phyloP scores from a whole-genome alignment of 768 basidiomycete genomes.

The Fibroporia radiculosa region DNA sequence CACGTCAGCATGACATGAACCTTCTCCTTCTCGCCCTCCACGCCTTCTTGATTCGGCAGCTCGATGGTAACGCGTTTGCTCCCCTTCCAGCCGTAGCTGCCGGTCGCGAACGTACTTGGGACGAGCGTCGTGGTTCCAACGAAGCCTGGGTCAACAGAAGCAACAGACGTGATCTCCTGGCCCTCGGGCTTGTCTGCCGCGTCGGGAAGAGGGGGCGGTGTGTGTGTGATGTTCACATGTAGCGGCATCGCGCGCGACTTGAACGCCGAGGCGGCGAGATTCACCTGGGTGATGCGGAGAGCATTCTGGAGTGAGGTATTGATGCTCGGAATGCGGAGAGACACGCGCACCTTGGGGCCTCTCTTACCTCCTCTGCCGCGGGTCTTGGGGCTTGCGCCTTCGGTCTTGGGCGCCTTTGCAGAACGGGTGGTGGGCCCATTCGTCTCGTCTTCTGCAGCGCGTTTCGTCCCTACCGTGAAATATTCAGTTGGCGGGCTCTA shows the following conservation, averaged over 20 bases:
- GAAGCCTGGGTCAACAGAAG: conserved; percentile 48
- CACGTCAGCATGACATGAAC: conserved; percentile 72
- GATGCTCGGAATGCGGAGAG: neutral
- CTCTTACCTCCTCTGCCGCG: conserved; percentile 31
- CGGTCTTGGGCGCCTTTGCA: conserved; percentile 34
- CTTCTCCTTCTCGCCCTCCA: conserved; percentile 46
- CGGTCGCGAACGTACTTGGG: conserved; percentile 59
- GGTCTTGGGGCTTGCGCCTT: conserved; percentile 23
- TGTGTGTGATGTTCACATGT: conserved; percentile 61
- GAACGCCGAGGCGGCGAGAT: conserved; percentile 44
- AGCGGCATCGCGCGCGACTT: conserved; percentile 62
- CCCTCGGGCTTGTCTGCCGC: conserved; percentile 2
- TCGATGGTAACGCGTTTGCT: conserved; percentile 61
- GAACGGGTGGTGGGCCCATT: conserved; percentile 25
- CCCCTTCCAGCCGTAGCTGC: conserved; percentile 84
- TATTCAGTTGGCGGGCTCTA: neutral
- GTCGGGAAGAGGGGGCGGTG: conserved; percentile 37
- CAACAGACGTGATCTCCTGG: conserved; percentile 25
- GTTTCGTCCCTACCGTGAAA: conserved; percentile 12
- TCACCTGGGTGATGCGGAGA: conserved; percentile 30
- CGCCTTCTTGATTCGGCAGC: conserved; percentile 40
- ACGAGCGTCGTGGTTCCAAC: conserved; percentile 48
- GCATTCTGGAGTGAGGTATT: neutral
- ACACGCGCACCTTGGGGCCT: conserved; percentile 37
- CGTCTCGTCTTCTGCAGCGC: conserved; percentile 18